Evolutionary conservation across 108 stramenopile genomes (phyloP).

Genomic region (Cylindrotheca closterium): DNA sequence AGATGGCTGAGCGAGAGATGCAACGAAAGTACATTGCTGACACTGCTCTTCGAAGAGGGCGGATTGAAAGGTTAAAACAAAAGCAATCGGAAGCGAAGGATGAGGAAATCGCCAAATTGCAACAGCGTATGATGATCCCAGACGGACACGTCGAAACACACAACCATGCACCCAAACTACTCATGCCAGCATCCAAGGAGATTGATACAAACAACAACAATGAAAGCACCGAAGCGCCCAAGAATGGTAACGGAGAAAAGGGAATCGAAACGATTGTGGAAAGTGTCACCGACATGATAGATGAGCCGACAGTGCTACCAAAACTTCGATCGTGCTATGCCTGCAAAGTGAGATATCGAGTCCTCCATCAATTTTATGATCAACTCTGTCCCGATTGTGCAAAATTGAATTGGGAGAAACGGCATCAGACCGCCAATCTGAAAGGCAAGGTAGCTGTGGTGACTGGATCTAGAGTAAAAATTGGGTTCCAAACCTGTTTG

Average conservation of each 20-base stretch:
- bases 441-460: conserved; percentile 63
- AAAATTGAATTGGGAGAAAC: conserved; percentile 75
- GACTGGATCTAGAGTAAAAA: conserved; percentile 90
- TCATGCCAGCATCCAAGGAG: conserved; percentile 10
- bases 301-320: conserved; percentile 42
- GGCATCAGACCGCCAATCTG: conserved; percentile 70
- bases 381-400: conserved; percentile 88
- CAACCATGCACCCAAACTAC: too few relatives aligned
- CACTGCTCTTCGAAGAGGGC: conserved; percentile 61
- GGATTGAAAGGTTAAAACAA: conserved; percentile 63
- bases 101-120: conserved; percentile 56
- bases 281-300: conserved; percentile 16
- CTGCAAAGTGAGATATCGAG: conserved; percentile 80
- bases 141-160: conserved; percentile 81
- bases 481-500: conserved; percentile 82
- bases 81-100: conserved; percentile 55
- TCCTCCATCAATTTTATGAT: conserved; percentile 89
- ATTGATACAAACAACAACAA: conserved; percentile 13
- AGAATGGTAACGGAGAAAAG: conserved; percentile 10
- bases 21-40: conserved; percentile 74
- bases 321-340: conserved; percentile 86
- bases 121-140: conserved; percentile 50
- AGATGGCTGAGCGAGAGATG: conserved; percentile 54
- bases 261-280: neutral
- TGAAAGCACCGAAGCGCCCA: neutral